These are phyloP conservation scores for Ophiognomonia clavigignenti-juglandacearum DNA, from an alignment of 2,329 filamentous ascomycete species.

Conservation along the genomic window DNA sequence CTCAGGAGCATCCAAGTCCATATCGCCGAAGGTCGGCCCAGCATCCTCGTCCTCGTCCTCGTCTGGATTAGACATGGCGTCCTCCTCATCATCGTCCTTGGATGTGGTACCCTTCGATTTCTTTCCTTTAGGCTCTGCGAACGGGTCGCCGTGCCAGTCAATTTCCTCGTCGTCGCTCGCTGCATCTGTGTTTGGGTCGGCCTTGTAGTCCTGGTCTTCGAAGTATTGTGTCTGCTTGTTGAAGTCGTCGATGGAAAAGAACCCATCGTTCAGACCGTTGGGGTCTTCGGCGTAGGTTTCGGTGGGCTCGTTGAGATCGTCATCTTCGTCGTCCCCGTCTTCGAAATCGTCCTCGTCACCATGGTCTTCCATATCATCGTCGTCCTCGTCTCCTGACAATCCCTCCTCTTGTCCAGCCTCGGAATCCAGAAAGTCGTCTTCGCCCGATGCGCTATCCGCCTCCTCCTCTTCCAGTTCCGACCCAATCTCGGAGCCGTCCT, in stretches of 20 bases:
- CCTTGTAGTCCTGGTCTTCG: constrained; percentile 77
- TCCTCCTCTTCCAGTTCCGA: constrained; percentile 14
- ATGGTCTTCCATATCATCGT: constrained; percentile 25
- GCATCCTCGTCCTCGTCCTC: constrained; percentile 63
- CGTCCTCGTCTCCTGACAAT: constrained; percentile 23
- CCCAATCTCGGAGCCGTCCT: constrained; percentile 33
- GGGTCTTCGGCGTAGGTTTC: constrained; percentile 66
- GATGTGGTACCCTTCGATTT: constrained; percentile 24
- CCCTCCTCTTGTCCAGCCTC: constrained; percentile 21
- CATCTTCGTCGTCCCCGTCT: constrained; percentile 33
- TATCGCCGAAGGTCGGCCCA: constrained; percentile 79
- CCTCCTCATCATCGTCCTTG: constrained; percentile 25
- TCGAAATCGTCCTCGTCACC: constrained; percentile 28
- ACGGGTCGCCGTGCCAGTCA: constrained; percentile 80
- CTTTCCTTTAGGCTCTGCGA: constrained; percentile 32
- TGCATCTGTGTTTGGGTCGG: constrained; percentile 67
- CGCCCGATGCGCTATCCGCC: constrained; percentile 24
- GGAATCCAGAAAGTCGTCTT: constrained; percentile 28
- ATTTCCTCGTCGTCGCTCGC: constrained; percentile 82
- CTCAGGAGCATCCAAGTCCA: constrained; percentile 67
- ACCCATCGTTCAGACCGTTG: constrained; percentile 89
- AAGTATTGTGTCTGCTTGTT: constrained; percentile 89
- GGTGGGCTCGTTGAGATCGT: constrained; percentile 40
- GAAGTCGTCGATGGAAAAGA: constrained; percentile 97
- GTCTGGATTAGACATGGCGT: constrained; percentile 24